A percentile compares a stretch with the other conserved stretches of the same genome.
phyloP scores from a whole-genome alignment of 2,329 filamentous ascomycete genomes.

The Colletotrichum viniferum region DNA sequence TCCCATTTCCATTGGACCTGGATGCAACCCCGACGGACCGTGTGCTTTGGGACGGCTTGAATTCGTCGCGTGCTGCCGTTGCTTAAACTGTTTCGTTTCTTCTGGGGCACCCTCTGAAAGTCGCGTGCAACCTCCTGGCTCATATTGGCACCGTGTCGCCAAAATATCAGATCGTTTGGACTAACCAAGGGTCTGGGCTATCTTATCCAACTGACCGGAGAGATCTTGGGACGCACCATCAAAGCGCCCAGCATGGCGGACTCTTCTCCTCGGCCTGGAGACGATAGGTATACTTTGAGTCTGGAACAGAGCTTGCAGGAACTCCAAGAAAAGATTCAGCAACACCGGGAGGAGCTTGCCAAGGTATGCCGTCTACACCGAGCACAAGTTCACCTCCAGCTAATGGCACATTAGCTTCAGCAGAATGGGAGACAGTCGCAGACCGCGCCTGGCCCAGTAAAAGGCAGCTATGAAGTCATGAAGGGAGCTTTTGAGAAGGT shows the following conservation, averaged over 20 bases:
- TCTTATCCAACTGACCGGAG: background rate
- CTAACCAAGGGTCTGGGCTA: background rate
- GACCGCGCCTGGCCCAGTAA: background rate
- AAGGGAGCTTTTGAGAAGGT: conserved; percentile 70
- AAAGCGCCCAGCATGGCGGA: background rate
- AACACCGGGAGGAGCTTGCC: conserved; percentile 55
- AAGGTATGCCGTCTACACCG: background rate
- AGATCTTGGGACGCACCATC: background rate
- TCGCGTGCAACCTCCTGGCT: conserved; percentile 1
- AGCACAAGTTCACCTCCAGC: background rate
- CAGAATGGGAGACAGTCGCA: background rate
- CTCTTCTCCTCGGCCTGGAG: conserved; percentile 6
- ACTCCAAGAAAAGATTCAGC: conserved; percentile 62
- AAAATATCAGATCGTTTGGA: conserved; percentile 7
- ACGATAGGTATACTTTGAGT: conserved; percentile 51
- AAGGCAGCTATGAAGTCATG: conserved; percentile 51
- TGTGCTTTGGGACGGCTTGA: conserved; percentile 1
- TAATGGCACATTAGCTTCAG: conserved; percentile 24
- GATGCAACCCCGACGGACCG: background rate
- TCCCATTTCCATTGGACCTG: background rate
- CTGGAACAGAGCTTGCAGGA: conserved; percentile 72
- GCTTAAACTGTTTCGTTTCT: conserved; percentile 21
- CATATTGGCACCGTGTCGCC: background rate
- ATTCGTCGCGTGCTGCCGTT: conserved; percentile 3
- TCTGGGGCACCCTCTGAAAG: background rate